These are phyloP conservation scores for Blastomyces percursus DNA, from an alignment of 2,329 filamentous ascomycete genomes.

Conservation along the genomic window DNA sequence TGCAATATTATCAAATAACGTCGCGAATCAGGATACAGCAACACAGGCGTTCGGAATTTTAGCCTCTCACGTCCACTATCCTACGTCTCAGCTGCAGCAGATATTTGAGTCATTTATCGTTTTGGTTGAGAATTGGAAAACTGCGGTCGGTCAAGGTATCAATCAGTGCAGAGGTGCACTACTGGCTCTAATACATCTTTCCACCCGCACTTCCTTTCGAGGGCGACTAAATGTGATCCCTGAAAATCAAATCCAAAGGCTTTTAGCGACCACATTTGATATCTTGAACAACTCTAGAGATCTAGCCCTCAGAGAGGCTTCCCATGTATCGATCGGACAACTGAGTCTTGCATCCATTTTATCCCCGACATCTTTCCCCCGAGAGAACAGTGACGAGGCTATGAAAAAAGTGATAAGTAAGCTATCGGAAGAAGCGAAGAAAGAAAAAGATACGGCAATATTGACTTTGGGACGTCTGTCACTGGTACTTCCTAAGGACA, in stretches of 20 bases:
- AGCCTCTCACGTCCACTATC: constrained; percentile 48
- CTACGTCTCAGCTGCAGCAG: constrained; percentile 17
- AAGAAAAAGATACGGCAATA: constrained; percentile 72
- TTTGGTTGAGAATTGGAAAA: constrained; percentile 43
- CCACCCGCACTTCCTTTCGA: constrained; percentile 48
- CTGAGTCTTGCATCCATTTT: constrained; percentile 50
- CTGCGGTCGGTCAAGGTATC: constrained; percentile 48
- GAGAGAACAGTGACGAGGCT: constrained; percentile 13
- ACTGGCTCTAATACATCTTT: constrained; percentile 47
- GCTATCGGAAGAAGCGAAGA: constrained; percentile 59
- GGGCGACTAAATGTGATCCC: constrained; percentile 22
- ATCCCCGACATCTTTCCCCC: constrained; percentile 23
- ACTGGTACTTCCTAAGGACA: constrained; percentile 37
- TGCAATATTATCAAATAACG: constrained; percentile 60
- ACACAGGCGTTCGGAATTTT: constrained; percentile 61
- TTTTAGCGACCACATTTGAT: constrained; percentile 37
- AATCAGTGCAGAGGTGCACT: constrained; percentile 52
- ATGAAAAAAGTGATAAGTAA: constrained; percentile 47
- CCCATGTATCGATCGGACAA: constrained; percentile 49
- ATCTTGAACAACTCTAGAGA: constrained; percentile 48
- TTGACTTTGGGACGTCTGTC: constrained; percentile 67
- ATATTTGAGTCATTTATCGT: constrained; percentile 39
- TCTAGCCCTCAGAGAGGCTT: constrained; percentile 46
- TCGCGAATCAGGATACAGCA: constrained; percentile 49
- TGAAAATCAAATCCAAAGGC: constrained; percentile 31